Percentiles rank a stretch among this genome's conserved stretches.
Conservation (phyloP, 805 yeast species). For the Candida ulmi region DNA sequence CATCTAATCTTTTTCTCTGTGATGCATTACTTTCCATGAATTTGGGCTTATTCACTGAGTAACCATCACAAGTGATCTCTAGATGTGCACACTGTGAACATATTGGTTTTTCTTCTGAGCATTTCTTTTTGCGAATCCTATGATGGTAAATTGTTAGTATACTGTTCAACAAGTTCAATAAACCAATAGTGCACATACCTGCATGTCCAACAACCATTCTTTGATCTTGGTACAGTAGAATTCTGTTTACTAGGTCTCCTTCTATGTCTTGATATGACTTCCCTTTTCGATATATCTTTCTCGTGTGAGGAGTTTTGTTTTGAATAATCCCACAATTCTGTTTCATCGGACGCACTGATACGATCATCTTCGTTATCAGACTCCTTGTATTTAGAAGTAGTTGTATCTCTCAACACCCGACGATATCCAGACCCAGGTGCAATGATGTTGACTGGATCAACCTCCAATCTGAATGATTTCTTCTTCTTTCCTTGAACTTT, state of each 20-base stretch:
- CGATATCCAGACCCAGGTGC: no score
- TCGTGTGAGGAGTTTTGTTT: no score
- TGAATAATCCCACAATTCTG: not conserved
- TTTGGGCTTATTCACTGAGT: conserved; percentile 41
- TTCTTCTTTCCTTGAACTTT: not conserved
- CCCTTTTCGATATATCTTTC: not conserved
- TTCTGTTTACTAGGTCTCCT: not conserved
- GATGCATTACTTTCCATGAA: conserved; percentile 42
- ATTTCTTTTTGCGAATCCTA: conserved; percentile 63
- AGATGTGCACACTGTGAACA: conserved; percentile 56
- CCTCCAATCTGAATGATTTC: not conserved
- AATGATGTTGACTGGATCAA: not conserved
- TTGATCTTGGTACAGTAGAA: conserved; percentile 30
- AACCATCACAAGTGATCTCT: conserved; percentile 54
- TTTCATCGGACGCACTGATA: no score
- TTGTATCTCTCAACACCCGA: not conserved
- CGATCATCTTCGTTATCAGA: no score
- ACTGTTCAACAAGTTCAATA: not conserved
- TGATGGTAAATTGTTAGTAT: not conserved
- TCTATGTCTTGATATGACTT: not conserved
- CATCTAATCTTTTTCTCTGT: conserved; percentile 42
- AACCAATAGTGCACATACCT: not conserved
- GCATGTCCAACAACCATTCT: conserved; percentile 77
- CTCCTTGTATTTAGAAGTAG: not conserved
- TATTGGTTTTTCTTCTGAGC: conserved; percentile 58